These are phyloP conservation scores for Fusarium haematococcum DNA, from an alignment of 2,329 filamentous ascomycete genomes.

Conservation along the genomic window DNA sequence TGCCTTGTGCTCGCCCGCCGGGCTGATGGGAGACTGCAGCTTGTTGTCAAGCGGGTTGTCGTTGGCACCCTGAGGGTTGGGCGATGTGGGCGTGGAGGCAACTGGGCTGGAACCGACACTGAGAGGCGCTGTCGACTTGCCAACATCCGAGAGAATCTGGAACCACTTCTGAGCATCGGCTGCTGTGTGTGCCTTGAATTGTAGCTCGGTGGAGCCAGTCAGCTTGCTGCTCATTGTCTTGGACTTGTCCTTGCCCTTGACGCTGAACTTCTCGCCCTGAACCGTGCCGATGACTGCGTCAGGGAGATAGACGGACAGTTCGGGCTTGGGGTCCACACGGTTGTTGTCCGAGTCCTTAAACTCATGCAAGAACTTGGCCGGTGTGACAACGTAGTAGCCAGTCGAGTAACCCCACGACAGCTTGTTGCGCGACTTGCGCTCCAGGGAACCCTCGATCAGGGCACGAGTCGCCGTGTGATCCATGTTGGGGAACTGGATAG, in stretches of 20 bases:
- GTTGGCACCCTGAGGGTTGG: conserved; percentile 29
- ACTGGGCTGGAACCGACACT: conserved; percentile 42
- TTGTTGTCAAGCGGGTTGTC: conserved; percentile 31
- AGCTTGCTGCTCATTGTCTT: conserved; percentile 85
- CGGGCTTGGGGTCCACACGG: conserved; percentile 80
- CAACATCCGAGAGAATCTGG: conserved; percentile 73
- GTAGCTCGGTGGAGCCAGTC: conserved; percentile 80
- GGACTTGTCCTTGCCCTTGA: conserved; percentile 94
- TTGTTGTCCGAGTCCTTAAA: conserved; percentile 90
- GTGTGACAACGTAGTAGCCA: conserved; percentile 91
- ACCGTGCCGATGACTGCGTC: conserved; percentile 83
- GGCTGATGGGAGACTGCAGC: conserved; percentile 30
- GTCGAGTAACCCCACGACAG: conserved; percentile 80
- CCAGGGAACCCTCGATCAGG: conserved; percentile 87
- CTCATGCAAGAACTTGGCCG: conserved; percentile 90
- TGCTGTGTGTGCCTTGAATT: conserved; percentile 88
- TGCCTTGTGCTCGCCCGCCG: conserved; percentile 48
- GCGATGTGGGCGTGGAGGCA: conserved; percentile 46
- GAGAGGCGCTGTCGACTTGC: conserved; percentile 60
- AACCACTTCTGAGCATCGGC: conserved; percentile 89
- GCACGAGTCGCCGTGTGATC: conserved; percentile 82
- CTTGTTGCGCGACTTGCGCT: conserved; percentile 91
- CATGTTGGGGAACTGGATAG: conserved; percentile 89
- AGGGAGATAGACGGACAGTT: conserved; percentile 90
- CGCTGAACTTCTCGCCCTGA: conserved; percentile 86